Base-by-base conservation (phyloP, 495 filamentous ascomycete species). In the Darksidea phi region DNA sequence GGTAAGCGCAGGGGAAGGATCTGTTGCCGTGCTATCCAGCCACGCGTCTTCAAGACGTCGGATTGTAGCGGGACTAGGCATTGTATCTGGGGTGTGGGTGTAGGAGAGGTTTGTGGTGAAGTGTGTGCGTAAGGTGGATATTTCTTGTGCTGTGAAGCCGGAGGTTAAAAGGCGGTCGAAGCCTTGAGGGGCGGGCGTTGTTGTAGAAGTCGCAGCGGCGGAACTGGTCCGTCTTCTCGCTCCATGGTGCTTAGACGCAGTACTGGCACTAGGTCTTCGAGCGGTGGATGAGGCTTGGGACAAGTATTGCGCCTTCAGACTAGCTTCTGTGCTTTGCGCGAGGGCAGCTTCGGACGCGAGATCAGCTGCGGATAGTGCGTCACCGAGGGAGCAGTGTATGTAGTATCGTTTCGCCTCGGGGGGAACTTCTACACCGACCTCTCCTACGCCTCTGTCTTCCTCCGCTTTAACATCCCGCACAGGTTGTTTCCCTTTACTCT, bases 331-430 rank as follows among this genome's bases (percentile, higher is more conserved):
- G 15, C 70, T 54, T 6, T 70, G 72, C 0, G 85, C 79, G 0
- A 75, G 69, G 2, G 72, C 62, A 7, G 82, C 83, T 78, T 96
- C 93, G n/a, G 76, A 78, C 1, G 74, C 78, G 18, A 97, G 82
- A 26, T 94, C 90, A 0, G 73, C 57, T 1, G 82, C 70, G 0
- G 87, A 83, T 21, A 96, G 82, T 47, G 81, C 80, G 67, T 90
- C 88, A 57, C 84, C 84, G 57, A 97, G 88, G 41, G 87, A 89
- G 81, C 93, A 97, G 79, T 95, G 91, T 50, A 95, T 85, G 75
- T 94, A 95, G 66, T 91, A 77, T 21, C 84, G 78, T 18, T 36
- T 38, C 20, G 36, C 38, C 5, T 4, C 5, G 41, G 41, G 41
- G 18, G 41, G 41, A n/a, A 43, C 15, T 6, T 43, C 41, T 4